Percentiles rank a stretch among this genome's conserved stretches.
These are phyloP conservation scores for Angomonas ambiguus DNA, from an alignment of 208 protist genomes.

Conservation along the genomic window DNA sequence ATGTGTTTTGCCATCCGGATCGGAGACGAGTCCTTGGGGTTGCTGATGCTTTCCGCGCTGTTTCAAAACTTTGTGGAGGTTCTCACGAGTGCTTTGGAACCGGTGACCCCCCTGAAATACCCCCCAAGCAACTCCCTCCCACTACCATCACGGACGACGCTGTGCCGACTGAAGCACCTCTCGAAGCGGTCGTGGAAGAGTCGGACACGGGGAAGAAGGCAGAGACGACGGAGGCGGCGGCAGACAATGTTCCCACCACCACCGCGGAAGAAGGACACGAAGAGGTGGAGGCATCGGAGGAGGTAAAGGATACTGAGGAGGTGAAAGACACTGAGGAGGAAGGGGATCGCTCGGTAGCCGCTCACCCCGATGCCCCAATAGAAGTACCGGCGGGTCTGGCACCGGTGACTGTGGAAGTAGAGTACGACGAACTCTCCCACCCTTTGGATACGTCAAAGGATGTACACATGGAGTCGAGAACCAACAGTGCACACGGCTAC, in stretches of 20 bases:
- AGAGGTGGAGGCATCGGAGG: background rate
- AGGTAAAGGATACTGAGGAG: conserved; percentile 17
- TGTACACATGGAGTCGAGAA: background rate
- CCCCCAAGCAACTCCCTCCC: background rate
- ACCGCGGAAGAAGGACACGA: too few relatives aligned
- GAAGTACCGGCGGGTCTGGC: background rate
- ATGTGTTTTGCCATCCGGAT: conserved; percentile 7
- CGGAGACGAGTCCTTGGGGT: background rate
- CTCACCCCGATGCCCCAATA: background rate
- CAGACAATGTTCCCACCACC: too few relatives aligned
- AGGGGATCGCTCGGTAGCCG: conserved; percentile 4
- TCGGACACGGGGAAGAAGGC: too few relatives aligned
- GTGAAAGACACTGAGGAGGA: conserved; percentile 12
- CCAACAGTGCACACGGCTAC: background rate
- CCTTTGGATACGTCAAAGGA: background rate
- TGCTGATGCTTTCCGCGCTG: conserved; percentile 13
- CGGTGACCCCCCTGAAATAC: background rate
- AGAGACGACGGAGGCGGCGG: too few relatives aligned
- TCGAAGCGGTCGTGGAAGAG: background rate
- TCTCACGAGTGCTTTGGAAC: conserved; percentile 12
- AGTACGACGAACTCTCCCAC: conserved; percentile 1
- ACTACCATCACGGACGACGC: background rate
- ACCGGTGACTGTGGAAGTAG: background rate
- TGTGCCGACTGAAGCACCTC: background rate
- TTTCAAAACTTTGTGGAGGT: conserved; percentile 15